These are phyloP conservation scores for Solanum commersonii DNA, from an alignment of 257 asterid species.

Conservation along the genomic window DNA sequence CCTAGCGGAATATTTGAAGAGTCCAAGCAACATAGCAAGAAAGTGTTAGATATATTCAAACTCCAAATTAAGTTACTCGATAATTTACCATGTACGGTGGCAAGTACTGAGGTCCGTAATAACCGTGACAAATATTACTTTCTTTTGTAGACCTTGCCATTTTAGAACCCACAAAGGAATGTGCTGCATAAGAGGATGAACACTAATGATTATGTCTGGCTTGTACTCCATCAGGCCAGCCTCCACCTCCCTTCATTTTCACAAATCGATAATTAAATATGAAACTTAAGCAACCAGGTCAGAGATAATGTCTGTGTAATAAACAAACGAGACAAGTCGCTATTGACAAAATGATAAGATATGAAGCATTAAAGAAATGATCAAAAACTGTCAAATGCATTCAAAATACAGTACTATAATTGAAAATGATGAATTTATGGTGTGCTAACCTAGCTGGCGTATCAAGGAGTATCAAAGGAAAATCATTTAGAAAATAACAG, in stretches of 20 bases:
- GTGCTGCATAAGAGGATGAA: constrained; percentile 98
- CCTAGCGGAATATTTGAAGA: not conserved
- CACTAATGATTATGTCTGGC: constrained; percentile 95
- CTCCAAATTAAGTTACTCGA: not conserved
- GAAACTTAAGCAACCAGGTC: not conserved
- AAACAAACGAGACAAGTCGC: not conserved
- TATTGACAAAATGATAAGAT: not conserved
- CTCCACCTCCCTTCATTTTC: constrained; percentile 69
- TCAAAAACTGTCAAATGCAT: not conserved
- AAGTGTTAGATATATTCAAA: not conserved
- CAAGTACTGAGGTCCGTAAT: constrained; percentile 89
- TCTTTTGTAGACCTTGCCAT: constrained; percentile 92
- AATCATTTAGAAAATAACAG: not conserved
- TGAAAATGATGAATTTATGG: not conserved
- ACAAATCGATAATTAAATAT: not conserved
- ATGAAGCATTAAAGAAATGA: not conserved
- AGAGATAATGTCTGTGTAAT: no score
- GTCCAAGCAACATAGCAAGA: not conserved
- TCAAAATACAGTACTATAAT: not conserved
- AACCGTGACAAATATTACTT: constrained; percentile 83
- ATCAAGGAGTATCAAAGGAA: not conserved
- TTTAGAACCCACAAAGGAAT: constrained; percentile 95
- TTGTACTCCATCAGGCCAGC: constrained; percentile 97
- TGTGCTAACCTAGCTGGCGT: not conserved
- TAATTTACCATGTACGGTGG: constrained; percentile 83